Base-by-base conservation (phyloP, 768 basidiomycete species). In the Coprinopsis strossmayeri region DNA sequence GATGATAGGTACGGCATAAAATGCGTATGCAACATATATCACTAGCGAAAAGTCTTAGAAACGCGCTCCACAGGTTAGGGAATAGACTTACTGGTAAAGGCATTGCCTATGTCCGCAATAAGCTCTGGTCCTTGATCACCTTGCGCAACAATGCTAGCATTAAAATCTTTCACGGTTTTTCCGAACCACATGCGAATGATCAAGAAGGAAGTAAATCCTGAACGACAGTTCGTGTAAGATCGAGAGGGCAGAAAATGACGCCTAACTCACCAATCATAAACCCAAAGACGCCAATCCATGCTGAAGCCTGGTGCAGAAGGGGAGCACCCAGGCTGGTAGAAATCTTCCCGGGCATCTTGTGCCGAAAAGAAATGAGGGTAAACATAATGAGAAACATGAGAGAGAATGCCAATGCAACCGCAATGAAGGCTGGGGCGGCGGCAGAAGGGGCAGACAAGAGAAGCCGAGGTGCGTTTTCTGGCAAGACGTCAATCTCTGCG, bases 151-250 rank as follows among this genome's bases (percentile, higher is more conserved):
- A 90, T 80, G 45, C 70, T 78, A 37, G 67, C 59, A 60, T 91
- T 91, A 66, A 91, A 90, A 58, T 88, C 87, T 45, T 82, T 76
- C 0, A 82, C 79, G 1, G 86, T 80, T 63, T 89, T 87, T 17
- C 82, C 85, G 53, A 87, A 87, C 78, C 82, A 87, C 77, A 91
- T 85, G 52, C 84, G 79, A 46, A 85, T 65, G 50, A 90, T 72
- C 17, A 87, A 69, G 67, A 86, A 85, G 7, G 83, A 70, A 2
- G 79, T 79, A 50, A 87, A 62, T 12, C 86, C 87, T 87, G 46
- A 13, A 37, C 10, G 10, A 5, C 12, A 2, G n/a, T 38, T n/a
- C 21, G 45, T 26, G 27, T 15, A 3, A 46, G 32, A 28, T n/a
- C 35, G 25, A 12, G 7, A 34, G 15, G 23, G 18, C n/a, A 17